Conservation (phyloP, 768 basidiomycete genomes). For the Calocera cornea region DNA sequence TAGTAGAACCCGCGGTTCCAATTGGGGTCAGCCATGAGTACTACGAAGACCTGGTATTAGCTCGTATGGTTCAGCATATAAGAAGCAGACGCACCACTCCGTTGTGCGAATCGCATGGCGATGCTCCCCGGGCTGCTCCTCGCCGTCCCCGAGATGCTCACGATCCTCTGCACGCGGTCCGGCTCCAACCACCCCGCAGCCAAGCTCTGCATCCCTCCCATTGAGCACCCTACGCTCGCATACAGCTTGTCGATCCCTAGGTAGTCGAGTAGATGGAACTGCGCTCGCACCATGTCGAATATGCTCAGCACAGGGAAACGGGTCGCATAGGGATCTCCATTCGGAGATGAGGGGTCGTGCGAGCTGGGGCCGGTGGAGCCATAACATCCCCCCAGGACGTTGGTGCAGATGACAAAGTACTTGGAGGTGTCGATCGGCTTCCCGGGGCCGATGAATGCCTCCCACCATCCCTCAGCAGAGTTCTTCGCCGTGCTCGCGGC, state of each 20-base stretch:
- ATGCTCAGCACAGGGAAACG: slow-evolving; percentile 82
- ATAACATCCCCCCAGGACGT: slow-evolving; percentile 94
- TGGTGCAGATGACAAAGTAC: slow-evolving; percentile 90
- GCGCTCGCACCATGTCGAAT: slow-evolving; percentile 95
- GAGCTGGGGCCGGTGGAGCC: slow-evolving; percentile 93
- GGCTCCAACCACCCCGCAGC: slow-evolving; percentile 91
- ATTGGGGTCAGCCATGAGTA: slow-evolving; percentile 97
- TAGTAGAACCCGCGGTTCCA: slow-evolving; percentile 99
- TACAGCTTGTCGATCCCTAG: slow-evolving; percentile 75
- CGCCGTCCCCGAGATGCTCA: slow-evolving; percentile 90
- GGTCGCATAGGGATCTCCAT: slow-evolving; percentile 66
- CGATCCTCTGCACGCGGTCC: slow-evolving; percentile 73
- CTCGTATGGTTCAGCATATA: no score
- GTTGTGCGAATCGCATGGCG: slow-evolving; percentile 90
- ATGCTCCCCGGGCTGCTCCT: slow-evolving; percentile 83
- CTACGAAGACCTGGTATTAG: slow-evolving; percentile 35
- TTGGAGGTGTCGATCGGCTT: slow-evolving; percentile 84
- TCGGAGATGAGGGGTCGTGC: slow-evolving; percentile 40
- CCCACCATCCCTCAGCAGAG: slow-evolving; percentile 90
- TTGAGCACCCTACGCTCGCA: slow-evolving; percentile 86
- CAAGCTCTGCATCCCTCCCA: slow-evolving; percentile 98
- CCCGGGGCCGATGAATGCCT: slow-evolving; percentile 92
- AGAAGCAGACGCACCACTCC: slow-evolving; percentile 57
- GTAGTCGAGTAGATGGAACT: slow-evolving; percentile 73
- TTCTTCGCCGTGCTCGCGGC: slow-evolving; percentile 71